phyloP scores from a whole-genome alignment of 108 stramenopile species.

The Nitzschia sp. region DNA sequence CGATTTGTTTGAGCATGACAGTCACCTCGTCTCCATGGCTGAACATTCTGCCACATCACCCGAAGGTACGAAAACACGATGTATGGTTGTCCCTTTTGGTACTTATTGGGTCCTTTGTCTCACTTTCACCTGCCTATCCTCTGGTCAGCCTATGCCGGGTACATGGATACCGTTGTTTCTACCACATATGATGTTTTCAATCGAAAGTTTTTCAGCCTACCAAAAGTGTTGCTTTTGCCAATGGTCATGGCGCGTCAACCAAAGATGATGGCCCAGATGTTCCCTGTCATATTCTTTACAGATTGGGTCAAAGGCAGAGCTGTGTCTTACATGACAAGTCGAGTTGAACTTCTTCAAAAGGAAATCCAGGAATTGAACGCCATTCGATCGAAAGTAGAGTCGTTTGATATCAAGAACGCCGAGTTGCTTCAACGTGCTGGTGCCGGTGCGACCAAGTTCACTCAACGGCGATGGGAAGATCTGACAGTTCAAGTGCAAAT shows the following conservation, averaged over 20 bases:
- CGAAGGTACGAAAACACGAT: constrained; percentile 37
- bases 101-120: neutral
- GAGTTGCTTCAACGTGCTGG: constrained; percentile 74
- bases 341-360: constrained; percentile 68
- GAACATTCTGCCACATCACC: constrained; percentile 67
- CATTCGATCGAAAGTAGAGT: constrained; percentile 77
- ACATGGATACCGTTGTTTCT: constrained; percentile 70
- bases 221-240: constrained; percentile 77
- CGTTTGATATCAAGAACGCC: constrained; percentile 86
- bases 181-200: constrained; percentile 77
- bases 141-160: constrained; percentile 50
- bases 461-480: constrained; percentile 70
- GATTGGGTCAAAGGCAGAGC: constrained; percentile 72
- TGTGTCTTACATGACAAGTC: constrained; percentile 66
- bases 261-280: constrained; percentile 68
- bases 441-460: constrained; percentile 66
- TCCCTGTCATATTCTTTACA: constrained; percentile 74
- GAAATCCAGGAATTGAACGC: constrained; percentile 59
- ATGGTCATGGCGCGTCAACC: constrained; percentile 76
- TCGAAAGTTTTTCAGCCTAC: constrained; percentile 84
- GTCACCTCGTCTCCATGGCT: constrained; percentile 69
- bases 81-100: neutral
- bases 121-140: neutral
- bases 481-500: constrained; percentile 72
- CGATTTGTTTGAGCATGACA: constrained; percentile 77